phyloP scores from a whole-genome alignment of 306 rosid genomes.

The Lathyrus tuberosus region DNA sequence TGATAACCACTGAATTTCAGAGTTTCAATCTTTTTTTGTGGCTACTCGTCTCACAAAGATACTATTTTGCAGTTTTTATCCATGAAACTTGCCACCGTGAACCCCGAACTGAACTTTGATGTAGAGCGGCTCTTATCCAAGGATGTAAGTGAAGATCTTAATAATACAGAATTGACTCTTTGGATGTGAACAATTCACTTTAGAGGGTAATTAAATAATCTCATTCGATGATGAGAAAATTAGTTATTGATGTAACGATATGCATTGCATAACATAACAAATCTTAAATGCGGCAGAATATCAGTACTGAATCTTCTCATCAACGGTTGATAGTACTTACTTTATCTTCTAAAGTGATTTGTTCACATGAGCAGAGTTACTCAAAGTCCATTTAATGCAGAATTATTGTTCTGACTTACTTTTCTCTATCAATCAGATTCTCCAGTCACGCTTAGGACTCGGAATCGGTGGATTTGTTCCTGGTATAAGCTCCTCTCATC shows the following conservation, averaged over 20 bases:
- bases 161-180: neutral
- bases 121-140: conserved; percentile 81
- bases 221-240: neutral
- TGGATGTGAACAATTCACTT: neutral
- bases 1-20: neutral
- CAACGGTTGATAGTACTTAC: neutral
- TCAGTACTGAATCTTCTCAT: neutral
- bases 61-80: conserved; percentile 79
- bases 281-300: neutral
- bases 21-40: conserved; percentile 25
- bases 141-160: conserved; percentile 70
- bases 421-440: conserved; percentile 57
- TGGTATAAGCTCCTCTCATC: conserved; percentile 65
- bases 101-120: conserved; percentile 85
- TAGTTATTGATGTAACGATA: neutral
- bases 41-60: conserved; percentile 27
- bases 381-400: neutral
- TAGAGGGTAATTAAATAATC: neutral
- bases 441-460: conserved; percentile 59
- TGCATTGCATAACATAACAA: neutral
- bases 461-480: conserved; percentile 65
- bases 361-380: neutral
- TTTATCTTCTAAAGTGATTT: neutral
- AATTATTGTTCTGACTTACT: conserved; percentile 19
- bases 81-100: conserved; percentile 97